Conservation (phyloP, 2,329 filamentous ascomycete genomes). For the Septoria linicola region DNA sequence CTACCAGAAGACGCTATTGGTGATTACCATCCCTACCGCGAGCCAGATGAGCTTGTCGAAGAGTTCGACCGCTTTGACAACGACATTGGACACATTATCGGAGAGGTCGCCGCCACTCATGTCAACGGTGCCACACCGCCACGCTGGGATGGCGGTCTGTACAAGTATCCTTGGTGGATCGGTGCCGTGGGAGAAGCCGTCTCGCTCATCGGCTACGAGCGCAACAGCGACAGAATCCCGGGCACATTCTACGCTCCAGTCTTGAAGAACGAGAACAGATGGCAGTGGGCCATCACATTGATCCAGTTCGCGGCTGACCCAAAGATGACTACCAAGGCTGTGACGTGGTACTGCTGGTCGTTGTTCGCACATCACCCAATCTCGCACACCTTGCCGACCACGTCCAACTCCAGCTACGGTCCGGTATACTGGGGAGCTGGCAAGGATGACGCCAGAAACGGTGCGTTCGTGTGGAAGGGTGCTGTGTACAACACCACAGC, state of each 20-base stretch:
- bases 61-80: slow-evolving; percentile 50
- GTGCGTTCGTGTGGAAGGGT: slow-evolving; percentile 44
- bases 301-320: slow-evolving; percentile 45
- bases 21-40: slow-evolving; percentile 38
- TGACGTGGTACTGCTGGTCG: slow-evolving; percentile 39
- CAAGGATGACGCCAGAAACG: slow-evolving; percentile 37
- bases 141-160: slow-evolving; percentile 36
- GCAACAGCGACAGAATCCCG: slow-evolving; percentile 60
- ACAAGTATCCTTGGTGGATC: slow-evolving; percentile 48
- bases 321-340: slow-evolving; percentile 33
- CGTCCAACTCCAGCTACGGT: slow-evolving; percentile 31
- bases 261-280: slow-evolving; percentile 34
- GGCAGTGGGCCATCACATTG: slow-evolving; percentile 40
- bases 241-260: slow-evolving; percentile 46
- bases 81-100: slow-evolving; percentile 40
- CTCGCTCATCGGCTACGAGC: slow-evolving; percentile 64
- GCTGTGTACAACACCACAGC: slow-evolving; percentile 51
- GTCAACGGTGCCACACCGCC: slow-evolving; percentile 42
- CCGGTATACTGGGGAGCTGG: slow-evolving; percentile 51
- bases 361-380: slow-evolving; percentile 48
- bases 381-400: slow-evolving; percentile 46
- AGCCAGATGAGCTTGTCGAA: slow-evolving; percentile 32
- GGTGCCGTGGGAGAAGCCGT: slow-evolving; percentile 64
- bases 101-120: slow-evolving; percentile 55
- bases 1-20: slow-evolving; percentile 24